Conservation (phyloP, 2,329 filamentous ascomycete species). For the Aspergillus floridensis region DNA sequence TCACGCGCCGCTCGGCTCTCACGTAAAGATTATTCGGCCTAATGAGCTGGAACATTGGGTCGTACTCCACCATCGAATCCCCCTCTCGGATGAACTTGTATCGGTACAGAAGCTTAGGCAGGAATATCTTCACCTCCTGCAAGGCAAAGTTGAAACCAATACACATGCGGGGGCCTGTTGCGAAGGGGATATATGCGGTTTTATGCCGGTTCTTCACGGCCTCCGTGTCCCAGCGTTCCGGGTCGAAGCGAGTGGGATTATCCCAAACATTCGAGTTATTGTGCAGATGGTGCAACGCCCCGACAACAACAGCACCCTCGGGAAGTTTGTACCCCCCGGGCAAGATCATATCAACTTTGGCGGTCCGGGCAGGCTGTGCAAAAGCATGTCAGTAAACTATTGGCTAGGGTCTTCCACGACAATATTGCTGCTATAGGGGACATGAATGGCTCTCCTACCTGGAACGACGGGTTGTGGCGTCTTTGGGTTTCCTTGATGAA, state of each 20-base stretch:
- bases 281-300: conserved; percentile 46
- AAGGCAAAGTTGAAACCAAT: conserved; percentile 65
- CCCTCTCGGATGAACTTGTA: conserved; percentile 55
- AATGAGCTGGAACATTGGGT: conserved; percentile 31
- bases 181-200: conserved; percentile 59
- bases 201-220: conserved; percentile 53
- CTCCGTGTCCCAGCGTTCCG: conserved; percentile 59
- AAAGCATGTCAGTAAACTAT: no score
- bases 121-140: conserved; percentile 56
- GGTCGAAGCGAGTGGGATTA: conserved; percentile 57
- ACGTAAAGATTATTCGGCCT: conserved; percentile 27
- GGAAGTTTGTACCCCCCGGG: conserved; percentile 60
- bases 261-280: conserved; percentile 57
- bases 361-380: conserved; percentile 53
- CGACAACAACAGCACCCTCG: conserved; percentile 52
- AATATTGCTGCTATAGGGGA: no score
- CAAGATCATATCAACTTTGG: conserved; percentile 55
- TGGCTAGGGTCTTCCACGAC: no score
- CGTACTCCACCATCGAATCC: conserved; percentile 44
- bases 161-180: conserved; percentile 56
- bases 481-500: conserved; percentile 59
- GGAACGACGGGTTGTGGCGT: conserved; percentile 59
- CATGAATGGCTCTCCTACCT: no score
- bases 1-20: conserved; percentile 19
- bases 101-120: conserved; percentile 58